A percentile compares a stretch with the other conserved stretches of the same genome.
phyloP scores from a whole-genome alignment of 257 asterid genomes.

The Striga asiatica region DNA sequence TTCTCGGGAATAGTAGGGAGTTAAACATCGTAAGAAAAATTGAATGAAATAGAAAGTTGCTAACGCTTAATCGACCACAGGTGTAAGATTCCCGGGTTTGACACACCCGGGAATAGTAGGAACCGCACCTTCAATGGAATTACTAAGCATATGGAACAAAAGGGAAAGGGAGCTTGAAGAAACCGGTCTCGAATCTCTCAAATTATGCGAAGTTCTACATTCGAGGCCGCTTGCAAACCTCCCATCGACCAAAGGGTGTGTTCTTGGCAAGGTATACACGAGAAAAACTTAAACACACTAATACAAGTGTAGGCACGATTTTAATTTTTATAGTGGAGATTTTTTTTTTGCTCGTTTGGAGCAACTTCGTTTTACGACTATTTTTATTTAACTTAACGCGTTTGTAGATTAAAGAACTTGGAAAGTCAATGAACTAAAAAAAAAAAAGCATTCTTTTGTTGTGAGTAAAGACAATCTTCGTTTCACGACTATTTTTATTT shows the following conservation, averaged over 20 bases:
- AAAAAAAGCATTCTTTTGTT: too few relatives aligned
- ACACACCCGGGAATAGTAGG: slow-evolving; percentile 93
- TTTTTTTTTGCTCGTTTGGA: too few relatives aligned
- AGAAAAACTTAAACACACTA: too few relatives aligned
- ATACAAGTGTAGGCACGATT: too few relatives aligned
- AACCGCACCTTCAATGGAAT: slow-evolving; percentile 83
- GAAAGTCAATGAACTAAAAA: too few relatives aligned
- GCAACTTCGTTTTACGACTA: too few relatives aligned
- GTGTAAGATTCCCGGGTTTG: slow-evolving; percentile 87
- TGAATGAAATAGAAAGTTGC: neutral
- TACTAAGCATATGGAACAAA: slow-evolving; percentile 73
- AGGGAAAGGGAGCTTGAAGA: slow-evolving; percentile 68
- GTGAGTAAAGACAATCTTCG: too few relatives aligned
- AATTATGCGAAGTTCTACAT: slow-evolving; percentile 81
- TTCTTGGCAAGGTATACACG: slow-evolving; percentile 98
- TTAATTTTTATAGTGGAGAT: too few relatives aligned
- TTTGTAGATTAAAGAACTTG: slow-evolving; percentile 58
- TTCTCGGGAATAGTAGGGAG: too few relatives aligned
- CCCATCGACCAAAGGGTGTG: slow-evolving; percentile 71
- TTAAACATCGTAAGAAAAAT: neutral
- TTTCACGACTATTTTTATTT: too few relatives aligned
- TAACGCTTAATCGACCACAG: slow-evolving; percentile 17
- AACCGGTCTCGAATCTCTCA: slow-evolving; percentile 52
- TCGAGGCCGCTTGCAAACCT: slow-evolving; percentile 74
- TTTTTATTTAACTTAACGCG: neutral